Conservation (phyloP, 129 eudicot species). For the Silybum marianum region DNA sequence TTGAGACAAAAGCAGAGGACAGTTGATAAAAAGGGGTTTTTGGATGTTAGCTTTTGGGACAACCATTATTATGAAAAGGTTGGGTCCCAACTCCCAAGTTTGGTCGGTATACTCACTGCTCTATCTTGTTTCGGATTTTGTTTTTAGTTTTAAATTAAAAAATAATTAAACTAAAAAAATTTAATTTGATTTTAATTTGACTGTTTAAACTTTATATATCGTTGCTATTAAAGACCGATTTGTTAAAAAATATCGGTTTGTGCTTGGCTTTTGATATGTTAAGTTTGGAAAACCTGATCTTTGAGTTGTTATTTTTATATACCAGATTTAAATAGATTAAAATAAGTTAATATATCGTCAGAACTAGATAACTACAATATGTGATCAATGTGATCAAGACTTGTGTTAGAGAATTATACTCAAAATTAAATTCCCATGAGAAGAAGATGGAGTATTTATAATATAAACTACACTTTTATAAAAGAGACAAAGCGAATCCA, state of each 20-base stretch:
- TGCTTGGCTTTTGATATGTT: neutral
- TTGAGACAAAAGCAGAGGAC: conserved; percentile 33
- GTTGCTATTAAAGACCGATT: neutral
- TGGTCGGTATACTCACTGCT: conserved; percentile 16
- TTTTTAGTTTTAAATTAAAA: neutral
- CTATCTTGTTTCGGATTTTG: neutral
- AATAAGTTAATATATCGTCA: neutral
- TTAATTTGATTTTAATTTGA: too few relatives aligned
- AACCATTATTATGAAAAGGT: conserved; percentile 38
- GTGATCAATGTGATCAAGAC: neutral
- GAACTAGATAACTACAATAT: too few relatives aligned
- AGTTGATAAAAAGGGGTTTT: conserved; percentile 21
- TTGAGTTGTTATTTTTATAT: too few relatives aligned
- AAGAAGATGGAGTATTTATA: neutral
- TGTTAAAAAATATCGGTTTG: neutral
- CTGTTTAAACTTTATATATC: neutral
- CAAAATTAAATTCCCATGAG: neutral
- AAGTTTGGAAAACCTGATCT: neutral
- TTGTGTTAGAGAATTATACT: neutral
- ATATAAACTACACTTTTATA: neutral
- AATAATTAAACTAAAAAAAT: too few relatives aligned
- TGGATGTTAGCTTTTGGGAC: conserved; percentile 33
- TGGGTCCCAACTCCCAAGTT: conserved; percentile 26
- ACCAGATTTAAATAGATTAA: too few relatives aligned
- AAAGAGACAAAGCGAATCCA: neutral